Percentiles rank a stretch among this genome's conserved stretches.
phyloP scores from a whole-genome alignment of 108 stramenopile genomes.

The Fragilaria crotonensis region DNA sequence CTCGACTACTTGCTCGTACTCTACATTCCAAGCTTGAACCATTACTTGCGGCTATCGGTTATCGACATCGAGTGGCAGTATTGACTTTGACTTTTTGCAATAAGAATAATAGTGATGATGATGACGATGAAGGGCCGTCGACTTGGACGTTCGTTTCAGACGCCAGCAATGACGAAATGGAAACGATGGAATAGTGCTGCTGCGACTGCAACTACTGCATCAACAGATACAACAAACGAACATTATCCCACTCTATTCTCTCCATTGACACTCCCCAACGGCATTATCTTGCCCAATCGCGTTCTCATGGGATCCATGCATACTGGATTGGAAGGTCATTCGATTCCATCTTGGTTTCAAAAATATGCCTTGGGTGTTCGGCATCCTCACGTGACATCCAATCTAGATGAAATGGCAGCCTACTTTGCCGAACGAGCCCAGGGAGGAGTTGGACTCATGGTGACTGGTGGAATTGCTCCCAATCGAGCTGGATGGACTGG shows the following conservation, averaged over 20 bases:
- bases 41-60: no score
- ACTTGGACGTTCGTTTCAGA: no score
- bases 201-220: not conserved
- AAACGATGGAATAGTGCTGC: no score
- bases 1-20: no score
- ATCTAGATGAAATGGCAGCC: conserved; percentile 83
- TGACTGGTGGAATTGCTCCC: conserved; percentile 97
- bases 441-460: conserved; percentile 93
- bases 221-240: conserved; percentile 14
- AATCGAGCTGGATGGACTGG: conserved; percentile 89
- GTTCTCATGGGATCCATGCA: conserved; percentile 97
- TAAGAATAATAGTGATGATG: no score
- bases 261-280: conserved; percentile 56
- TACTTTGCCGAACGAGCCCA: conserved; percentile 89
- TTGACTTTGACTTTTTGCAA: no score
- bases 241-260: conserved; percentile 62
- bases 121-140: no score
- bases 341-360: conserved; percentile 49
- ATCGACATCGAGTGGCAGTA: no score
- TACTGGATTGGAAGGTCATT: conserved; percentile 88
- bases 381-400: conserved; percentile 7
- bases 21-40: no score
- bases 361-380: conserved; percentile 39
- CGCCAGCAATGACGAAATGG: no score
- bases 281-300: conserved; percentile 77